Evolutionary conservation across 371 early-diverging fungal species (phyloP), one percentile per base, ranked within the genome.

Genomic region (Mucor piriformis): DNA sequence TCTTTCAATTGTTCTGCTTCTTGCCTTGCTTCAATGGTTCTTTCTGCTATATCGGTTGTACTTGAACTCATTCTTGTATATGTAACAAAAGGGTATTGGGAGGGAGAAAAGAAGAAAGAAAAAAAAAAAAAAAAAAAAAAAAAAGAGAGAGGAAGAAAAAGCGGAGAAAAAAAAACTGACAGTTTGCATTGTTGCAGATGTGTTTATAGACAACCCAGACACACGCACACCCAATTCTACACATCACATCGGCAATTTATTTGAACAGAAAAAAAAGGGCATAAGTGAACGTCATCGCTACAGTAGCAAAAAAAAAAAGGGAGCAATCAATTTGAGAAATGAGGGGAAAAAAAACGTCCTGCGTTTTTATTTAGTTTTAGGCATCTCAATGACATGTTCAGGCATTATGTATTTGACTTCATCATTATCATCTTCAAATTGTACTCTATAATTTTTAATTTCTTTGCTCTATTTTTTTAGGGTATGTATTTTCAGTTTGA

Each of bases 1-100:
- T 98, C 98, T 76, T 97, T 98, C 40, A 98, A 81, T 37, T 83
- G 77, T 71, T 98, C 98, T 40, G 97, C 96, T 61, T 98, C 98
- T 75, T 92, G 92, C 59, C 95, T 83, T 47, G 96, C 98, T 10
- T 83, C 84, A 43, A 90, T 85, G 61, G 96, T 95, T 67, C 94
- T 84, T 63, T 97, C 96, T n/a, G 90, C 82, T 63, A 95, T 89
- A 67, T 96, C 98, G 53, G 53, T 37, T 61, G 59, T 21, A 59
- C 48, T 50, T 67, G 47, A 59, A 59, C 12, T 46, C 46, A 46
- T 46, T 15, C 8, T 15, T 4, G n/a, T n/a, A n/a, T n/a, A n/a
- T n/a, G n/a, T 21, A 18, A n/a, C 16, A 16, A 43, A 7, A 6
- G 10, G 18, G 8, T 2, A 46, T 25, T 8, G 3, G 12, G 11